Percentiles rank a stretch among this genome's conserved stretches.
These are phyloP conservation scores for Pseudogymnoascus destructans DNA, from an alignment of 2,329 filamentous ascomycete species.

Conservation along the genomic window DNA sequence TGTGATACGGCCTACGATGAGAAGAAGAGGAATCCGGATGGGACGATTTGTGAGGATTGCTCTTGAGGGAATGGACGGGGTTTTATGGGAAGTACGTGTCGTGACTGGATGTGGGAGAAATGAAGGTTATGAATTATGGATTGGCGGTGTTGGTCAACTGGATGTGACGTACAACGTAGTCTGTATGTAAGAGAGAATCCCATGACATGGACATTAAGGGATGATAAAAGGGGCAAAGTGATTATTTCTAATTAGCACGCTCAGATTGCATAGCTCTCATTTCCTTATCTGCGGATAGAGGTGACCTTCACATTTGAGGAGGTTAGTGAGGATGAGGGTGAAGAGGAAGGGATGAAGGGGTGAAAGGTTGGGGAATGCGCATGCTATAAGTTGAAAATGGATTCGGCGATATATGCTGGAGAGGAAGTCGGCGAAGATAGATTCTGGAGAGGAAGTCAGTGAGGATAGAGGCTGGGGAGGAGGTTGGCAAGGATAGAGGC, in stretches of 20 bases:
- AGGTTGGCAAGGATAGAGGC: too few relatives aligned
- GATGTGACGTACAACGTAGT: background rate
- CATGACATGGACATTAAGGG: background rate
- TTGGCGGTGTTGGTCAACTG: background rate
- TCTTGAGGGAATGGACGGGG: background rate
- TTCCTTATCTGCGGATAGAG: background rate
- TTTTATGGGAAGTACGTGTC: background rate
- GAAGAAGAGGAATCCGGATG: conserved; percentile 13
- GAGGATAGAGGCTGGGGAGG: too few relatives aligned
- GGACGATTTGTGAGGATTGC: conserved; percentile 14
- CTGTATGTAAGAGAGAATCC: background rate
- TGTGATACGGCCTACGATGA: background rate
- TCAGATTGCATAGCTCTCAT: background rate
- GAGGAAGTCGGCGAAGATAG: too few relatives aligned
- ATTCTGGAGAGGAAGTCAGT: too few relatives aligned
- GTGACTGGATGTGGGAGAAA: background rate
- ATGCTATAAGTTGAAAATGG: too few relatives aligned
- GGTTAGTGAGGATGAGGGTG: too few relatives aligned
- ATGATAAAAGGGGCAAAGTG: background rate
- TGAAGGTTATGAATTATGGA: background rate
- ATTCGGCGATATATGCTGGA: too few relatives aligned
- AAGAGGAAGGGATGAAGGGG: too few relatives aligned
- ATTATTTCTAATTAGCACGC: background rate
- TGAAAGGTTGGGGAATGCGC: too few relatives aligned
- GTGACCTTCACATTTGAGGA: background rate